Percentiles rank a stretch among this genome's conserved stretches.
phyloP scores from a whole-genome alignment of 176 grass and related monocot genomes.

The Oryza longistaminata region DNA sequence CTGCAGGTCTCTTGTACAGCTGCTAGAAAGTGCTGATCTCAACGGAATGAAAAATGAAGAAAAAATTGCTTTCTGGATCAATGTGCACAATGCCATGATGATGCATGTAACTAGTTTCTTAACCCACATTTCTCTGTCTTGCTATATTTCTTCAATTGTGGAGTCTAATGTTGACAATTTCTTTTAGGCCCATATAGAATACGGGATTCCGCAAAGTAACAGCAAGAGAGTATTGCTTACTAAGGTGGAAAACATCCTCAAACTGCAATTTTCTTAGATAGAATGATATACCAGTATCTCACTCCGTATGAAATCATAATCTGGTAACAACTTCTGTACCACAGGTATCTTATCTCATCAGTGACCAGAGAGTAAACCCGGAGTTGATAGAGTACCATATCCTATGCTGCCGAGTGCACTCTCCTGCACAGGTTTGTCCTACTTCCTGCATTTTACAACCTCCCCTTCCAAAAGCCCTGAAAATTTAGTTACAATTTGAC shows the following conservation, averaged over 20 bases:
- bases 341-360: slow-evolving; percentile 70
- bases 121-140: neutral
- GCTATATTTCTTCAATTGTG: neutral
- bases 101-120: slow-evolving; percentile 86
- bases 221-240: slow-evolving; percentile 61
- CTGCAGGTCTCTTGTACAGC: slow-evolving; percentile 67
- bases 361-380: slow-evolving; percentile 63
- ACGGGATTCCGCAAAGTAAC: slow-evolving; percentile 62
- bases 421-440: slow-evolving; percentile 60
- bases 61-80: slow-evolving; percentile 95
- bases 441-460: neutral
- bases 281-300: neutral
- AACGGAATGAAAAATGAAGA: slow-evolving; percentile 72
- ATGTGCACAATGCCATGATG: slow-evolving; percentile 94
- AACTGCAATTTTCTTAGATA: neutral
- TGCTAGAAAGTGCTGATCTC: slow-evolving; percentile 69
- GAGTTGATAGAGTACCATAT: slow-evolving; percentile 78
- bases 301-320: neutral
- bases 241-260: slow-evolving; percentile 53
- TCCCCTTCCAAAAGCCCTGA: neutral
- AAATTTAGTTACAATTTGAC: neutral
- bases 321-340: neutral
- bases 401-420: slow-evolving; percentile 63
- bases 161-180: neutral
- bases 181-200: slow-evolving; percentile 81